These are phyloP conservation scores for Saccharomycopsis fibuligera DNA, from an alignment of 805 yeast species.

Conservation along the genomic window DNA sequence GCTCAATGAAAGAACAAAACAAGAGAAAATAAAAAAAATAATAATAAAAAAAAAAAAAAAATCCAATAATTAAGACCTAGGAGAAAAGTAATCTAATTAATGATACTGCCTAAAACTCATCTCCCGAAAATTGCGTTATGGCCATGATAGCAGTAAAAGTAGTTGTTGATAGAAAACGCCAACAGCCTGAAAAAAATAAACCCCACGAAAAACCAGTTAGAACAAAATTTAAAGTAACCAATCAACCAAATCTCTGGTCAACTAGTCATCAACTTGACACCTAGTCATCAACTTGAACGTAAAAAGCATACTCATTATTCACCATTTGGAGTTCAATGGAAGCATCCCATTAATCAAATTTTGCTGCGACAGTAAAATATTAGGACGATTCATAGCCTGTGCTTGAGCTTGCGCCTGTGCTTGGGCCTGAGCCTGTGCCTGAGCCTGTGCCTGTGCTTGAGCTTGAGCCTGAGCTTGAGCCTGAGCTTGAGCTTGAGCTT, in stretches of 20 bases:
- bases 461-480: not conserved
- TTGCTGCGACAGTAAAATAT: not conserved
- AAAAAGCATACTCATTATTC: not conserved
- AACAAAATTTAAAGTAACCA: no score
- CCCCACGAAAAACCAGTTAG: no score
- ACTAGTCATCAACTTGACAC: not conserved
- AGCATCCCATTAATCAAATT: constrained; percentile 10
- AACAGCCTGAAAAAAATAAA: no score
- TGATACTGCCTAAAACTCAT: no score
- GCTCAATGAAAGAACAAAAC: not conserved
- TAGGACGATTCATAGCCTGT: not conserved
- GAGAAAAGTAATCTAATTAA: no score
- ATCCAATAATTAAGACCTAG: not conserved
- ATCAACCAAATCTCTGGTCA: no score
- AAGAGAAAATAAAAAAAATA: not conserved
- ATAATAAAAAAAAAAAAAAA: not conserved
- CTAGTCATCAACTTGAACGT: not conserved
- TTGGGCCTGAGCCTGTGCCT: no score
- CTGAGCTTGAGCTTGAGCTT: not conserved
- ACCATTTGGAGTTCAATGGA: constrained; percentile 9
- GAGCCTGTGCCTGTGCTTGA: not conserved
- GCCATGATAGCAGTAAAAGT: no score
- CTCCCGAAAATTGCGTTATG: no score
- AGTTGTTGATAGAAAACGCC: no score
- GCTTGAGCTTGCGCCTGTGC: not conserved